Evolutionary conservation across 1,139 yeast genomes (phyloP), one percentile per base, ranked within the genome.

Genomic region (Wickerhamiella infanticola): DNA sequence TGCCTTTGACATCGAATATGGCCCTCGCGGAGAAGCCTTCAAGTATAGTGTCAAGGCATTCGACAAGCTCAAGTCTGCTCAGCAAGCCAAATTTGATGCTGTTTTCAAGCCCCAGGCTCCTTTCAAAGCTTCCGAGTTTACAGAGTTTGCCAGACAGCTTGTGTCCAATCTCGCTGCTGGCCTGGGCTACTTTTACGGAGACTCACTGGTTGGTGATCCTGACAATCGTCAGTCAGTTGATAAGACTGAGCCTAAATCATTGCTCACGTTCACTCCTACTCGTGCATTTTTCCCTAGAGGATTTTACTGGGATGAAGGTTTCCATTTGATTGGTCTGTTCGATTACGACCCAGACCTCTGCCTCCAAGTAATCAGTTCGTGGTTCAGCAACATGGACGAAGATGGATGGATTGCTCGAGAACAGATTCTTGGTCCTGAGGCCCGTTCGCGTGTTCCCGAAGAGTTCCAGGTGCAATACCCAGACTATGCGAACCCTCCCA

Each of bases 261-360:
- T 93, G 37, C 83, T 86, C 55, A 75, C 94, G 0, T 69, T 85
- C 40, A 94, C 86, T 31, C 98, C 98, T 1, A 84, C 95, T 42
- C 72, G 98, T 47, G 86, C 95, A 0, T 84, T 84, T 57, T 90
- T 90, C 64, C 97, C 98, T 6, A 72, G 98, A 52, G 99, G 99
- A 0, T 90, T 90, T 58, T 84, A 84, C 58, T 90, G 99, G 99
- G 99, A 93, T 63, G 98, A 93, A 64, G 99, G 99, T 0, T 90
- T 90, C 63, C 95, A 90, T 61, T 68, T 90, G 51, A 68, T 88
- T 38, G 95, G 95, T 3, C 67, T 90, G 36, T 63, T 84, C 52
- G 79, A 81, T 45, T 88, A 81, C 60, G 98, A 90, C 61, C 74
- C 85, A 7, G 95, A 86, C 58, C 67, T 90, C 41, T 85, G 79